Percentiles rank a stretch among this genome's conserved stretches.
These are phyloP conservation scores for Penicillium chermesinum DNA, from an alignment of 495 filamentous ascomycete genomes.

Conservation along the genomic window DNA sequence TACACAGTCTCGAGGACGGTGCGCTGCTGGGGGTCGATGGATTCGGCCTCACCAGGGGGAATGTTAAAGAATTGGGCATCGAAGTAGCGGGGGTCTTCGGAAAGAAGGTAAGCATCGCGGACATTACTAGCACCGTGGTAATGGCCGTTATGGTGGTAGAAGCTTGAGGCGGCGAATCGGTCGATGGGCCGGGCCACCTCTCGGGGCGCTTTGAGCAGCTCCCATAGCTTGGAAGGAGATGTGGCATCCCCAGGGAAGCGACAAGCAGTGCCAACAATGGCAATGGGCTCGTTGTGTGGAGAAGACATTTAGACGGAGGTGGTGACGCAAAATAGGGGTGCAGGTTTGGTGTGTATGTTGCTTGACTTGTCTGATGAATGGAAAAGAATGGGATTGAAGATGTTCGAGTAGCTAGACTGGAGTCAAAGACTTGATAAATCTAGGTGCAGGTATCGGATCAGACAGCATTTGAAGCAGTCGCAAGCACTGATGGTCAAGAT, in stretches of 20 bases:
- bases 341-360: no score
- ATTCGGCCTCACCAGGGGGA: conserved; percentile 16
- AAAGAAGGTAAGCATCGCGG: conserved; percentile 22
- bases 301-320: no score
- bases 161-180: not conserved
- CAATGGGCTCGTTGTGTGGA: conserved; percentile 5
- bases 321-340: no score
- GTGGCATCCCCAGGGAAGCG: conserved; percentile 1
- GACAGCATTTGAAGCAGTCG: no score
- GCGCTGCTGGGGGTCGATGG: conserved; percentile 3
- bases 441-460: no score
- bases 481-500: no score
- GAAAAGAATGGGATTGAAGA: no score
- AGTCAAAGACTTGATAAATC: no score
- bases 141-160: conserved; percentile 15
- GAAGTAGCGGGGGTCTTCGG: not conserved
- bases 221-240: conserved; percentile 1
- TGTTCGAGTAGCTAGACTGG: no score
- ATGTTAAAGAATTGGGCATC: conserved; percentile 1
- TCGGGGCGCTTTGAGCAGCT: not conserved
- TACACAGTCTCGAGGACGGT: conserved; percentile 34
- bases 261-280: conserved; percentile 1
- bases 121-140: conserved; percentile 21
- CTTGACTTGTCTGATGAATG: no score
- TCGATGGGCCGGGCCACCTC: not conserved